phyloP scores from a whole-genome alignment of 169 alveolate genomes.

The Perkinsus olseni region DNA sequence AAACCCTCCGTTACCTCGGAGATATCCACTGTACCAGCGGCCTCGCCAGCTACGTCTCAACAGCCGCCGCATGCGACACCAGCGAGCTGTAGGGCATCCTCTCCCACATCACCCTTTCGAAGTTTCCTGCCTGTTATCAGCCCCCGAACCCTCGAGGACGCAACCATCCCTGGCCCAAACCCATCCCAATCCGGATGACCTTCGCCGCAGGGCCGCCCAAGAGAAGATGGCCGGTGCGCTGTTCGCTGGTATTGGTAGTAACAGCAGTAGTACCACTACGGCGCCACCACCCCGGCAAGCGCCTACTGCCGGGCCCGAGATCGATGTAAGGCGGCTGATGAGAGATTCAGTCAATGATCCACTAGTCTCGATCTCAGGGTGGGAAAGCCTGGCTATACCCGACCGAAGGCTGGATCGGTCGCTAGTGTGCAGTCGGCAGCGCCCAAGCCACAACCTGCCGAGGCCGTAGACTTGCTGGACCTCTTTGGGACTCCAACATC shows the following conservation, averaged over 20 bases:
- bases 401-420: background rate
- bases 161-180: background rate
- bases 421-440: background rate
- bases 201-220: background rate
- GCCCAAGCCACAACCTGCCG: background rate
- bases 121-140: background rate
- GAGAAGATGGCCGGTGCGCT: slow-evolving; percentile 25
- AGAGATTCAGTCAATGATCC: background rate
- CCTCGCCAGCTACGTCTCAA: background rate
- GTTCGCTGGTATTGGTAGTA: slow-evolving; percentile 13
- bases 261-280: background rate
- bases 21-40: background rate
- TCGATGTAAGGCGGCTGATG: background rate
- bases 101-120: background rate
- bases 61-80: background rate
- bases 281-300: background rate
- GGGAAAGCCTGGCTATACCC: background rate
- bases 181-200: background rate
- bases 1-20: background rate
- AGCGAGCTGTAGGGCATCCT: background rate
- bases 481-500: background rate
- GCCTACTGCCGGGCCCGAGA: background rate
- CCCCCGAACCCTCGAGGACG: background rate
- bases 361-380: background rate
- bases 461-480: background rate